Conservation (phyloP, 75 land plant species). For the Selaginella tamariscina region DNA sequence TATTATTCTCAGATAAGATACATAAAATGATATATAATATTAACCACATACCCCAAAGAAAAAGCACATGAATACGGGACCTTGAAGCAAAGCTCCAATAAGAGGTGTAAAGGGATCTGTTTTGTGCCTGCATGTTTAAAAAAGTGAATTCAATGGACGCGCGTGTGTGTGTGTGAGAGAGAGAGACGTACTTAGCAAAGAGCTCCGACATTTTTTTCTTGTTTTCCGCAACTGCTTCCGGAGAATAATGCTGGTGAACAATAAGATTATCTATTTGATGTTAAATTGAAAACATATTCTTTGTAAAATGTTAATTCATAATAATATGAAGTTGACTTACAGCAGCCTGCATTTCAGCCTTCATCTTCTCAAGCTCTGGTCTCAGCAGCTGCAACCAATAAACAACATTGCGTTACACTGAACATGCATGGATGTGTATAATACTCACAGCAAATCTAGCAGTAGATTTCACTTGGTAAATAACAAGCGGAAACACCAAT, state of each 20-base stretch:
- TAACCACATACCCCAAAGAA: conserved; percentile 66
- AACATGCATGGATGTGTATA: neutral
- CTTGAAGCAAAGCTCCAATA: conserved; percentile 72
- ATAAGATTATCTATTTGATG: neutral
- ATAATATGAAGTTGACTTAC: conserved; percentile 19
- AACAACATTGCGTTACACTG: neutral
- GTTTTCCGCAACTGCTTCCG: neutral
- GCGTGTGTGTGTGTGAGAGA: neutral
- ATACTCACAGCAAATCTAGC: conserved; percentile 48
- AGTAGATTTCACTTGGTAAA: conserved; percentile 64
- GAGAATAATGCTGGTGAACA: neutral
- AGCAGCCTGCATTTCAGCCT: conserved; percentile 19
- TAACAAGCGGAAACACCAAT: conserved; percentile 42
- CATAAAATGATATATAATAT: neutral
- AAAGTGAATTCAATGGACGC: neutral
- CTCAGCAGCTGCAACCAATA: conserved; percentile 38
- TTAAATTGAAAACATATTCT: neutral
- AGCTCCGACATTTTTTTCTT: conserved; percentile 22
- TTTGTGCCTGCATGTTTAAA: conserved; percentile 40
- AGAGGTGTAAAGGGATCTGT: conserved; percentile 67
- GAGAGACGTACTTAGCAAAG: conserved; percentile 22
- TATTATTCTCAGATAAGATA: neutral
- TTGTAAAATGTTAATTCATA: neutral
- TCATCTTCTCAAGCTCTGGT: conserved; percentile 43
- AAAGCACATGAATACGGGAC: conserved; percentile 77